phyloP scores from a whole-genome alignment of 257 asterid genomes.

The Verbena officinalis region DNA sequence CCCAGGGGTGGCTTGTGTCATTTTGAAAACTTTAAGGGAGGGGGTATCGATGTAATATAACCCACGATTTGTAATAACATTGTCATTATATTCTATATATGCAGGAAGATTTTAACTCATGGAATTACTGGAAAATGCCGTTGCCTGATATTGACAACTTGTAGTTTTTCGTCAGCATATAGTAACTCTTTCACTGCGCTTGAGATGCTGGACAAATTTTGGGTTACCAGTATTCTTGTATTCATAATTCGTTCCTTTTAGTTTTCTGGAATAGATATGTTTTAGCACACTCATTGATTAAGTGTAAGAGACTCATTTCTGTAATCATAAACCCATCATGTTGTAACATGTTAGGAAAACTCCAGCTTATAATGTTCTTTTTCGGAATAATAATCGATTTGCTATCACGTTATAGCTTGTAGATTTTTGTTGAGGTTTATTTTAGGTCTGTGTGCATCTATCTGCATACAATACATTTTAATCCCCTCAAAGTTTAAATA shows the following conservation, averaged over 20 bases:
- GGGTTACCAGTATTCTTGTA: constrained; percentile 18
- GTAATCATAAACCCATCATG: constrained; percentile 16
- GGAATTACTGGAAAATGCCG: constrained; percentile 67
- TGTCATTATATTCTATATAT: not conserved
- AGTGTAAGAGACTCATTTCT: constrained; percentile 16
- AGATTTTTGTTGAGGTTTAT: not conserved
- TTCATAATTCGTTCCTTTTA: not conserved
- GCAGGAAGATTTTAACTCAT: constrained; percentile 69
- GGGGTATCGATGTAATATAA: too few relatives aligned
- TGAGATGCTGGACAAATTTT: constrained; percentile 28
- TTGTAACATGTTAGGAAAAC: not conserved
- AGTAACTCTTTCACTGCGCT: not conserved
- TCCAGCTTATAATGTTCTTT: not conserved
- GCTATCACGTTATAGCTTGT: not conserved
- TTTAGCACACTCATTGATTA: constrained; percentile 13
- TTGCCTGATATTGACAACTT: constrained; percentile 41
- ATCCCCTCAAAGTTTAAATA: too few relatives aligned
- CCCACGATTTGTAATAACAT: not conserved
- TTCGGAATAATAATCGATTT: not conserved
- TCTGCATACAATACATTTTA: too few relatives aligned
- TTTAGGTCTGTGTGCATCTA: not conserved
- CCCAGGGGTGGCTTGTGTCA: too few relatives aligned
- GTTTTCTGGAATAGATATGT: constrained; percentile 14
- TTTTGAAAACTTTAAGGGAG: too few relatives aligned
- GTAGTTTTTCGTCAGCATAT: constrained; percentile 17